Conservation (phyloP, 2,329 filamentous ascomycete species). For the Arthroderma sp. region DNA sequence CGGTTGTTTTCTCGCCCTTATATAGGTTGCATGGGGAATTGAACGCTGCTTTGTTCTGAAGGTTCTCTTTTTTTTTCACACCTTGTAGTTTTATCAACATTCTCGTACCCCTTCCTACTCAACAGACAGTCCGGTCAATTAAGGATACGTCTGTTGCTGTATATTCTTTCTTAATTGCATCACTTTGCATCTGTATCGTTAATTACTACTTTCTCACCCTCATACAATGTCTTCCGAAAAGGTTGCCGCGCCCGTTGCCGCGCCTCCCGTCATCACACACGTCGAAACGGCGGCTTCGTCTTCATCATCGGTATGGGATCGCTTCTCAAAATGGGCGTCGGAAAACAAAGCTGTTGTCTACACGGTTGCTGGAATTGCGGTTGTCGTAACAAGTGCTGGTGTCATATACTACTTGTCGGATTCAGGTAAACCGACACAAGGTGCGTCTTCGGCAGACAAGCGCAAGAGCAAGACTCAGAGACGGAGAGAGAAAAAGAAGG, state of each 20-base stretch:
- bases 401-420: conserved; percentile 75
- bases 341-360: conserved; percentile 95
- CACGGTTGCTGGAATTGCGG: conserved; percentile 85
- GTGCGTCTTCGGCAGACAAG: conserved; percentile 31
- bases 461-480: conserved; percentile 85
- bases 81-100: no score
- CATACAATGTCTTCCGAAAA: not conserved
- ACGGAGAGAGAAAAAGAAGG: conserved; percentile 69
- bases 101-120: no score
- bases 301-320: conserved; percentile 54
- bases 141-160: no score
- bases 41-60: no score
- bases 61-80: no score
- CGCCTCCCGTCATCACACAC: conserved; percentile 1
- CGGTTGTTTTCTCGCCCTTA: no score
- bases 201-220: not conserved
- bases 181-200: not conserved
- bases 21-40: no score
- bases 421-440: conserved; percentile 30
- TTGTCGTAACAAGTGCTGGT: conserved; percentile 82
- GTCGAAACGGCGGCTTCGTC: conserved; percentile 6
- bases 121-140: no score
- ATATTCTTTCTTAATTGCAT: not conserved
- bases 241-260: not conserved
- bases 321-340: conserved; percentile 78